Evolutionary conservation across 106 monocot species (phyloP).

Genomic region (Alisma plantagoaquatica): DNA sequence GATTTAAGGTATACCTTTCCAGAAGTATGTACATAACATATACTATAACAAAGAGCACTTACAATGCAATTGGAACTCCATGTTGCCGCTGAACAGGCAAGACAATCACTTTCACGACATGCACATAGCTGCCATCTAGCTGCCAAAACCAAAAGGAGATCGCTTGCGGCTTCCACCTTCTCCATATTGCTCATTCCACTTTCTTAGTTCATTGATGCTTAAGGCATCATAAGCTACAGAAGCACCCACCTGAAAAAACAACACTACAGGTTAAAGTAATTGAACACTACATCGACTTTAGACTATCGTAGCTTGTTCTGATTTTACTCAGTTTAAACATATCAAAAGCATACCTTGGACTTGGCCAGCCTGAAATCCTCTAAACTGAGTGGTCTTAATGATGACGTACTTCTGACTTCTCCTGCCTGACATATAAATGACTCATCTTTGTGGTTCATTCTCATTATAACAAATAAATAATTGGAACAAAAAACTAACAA

Average conservation of each 20-base stretch:
- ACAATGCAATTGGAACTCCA: no score
- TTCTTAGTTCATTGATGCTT: constrained; percentile 86
- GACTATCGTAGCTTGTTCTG: not conserved
- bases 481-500: no score
- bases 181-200: constrained; percentile 97
- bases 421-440: constrained; percentile 44
- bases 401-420: constrained; percentile 10
- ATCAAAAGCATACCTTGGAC: constrained; percentile 45
- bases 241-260: constrained; percentile 56
- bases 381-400: constrained; percentile 59
- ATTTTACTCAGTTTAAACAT: not conserved
- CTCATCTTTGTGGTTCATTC: no score
- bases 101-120: no score
- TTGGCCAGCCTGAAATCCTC: constrained; percentile 86
- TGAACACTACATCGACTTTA: not conserved
- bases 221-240: constrained; percentile 90
- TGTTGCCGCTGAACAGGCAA: no score
- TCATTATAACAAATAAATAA: no score
- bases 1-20: no score
- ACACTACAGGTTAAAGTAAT: not conserved
- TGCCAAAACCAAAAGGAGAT: constrained; percentile 84
- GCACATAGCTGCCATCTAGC: no score
- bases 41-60: no score
- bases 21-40: no score
- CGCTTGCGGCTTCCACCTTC: constrained; percentile 81